A percentile compares a stretch with the other conserved stretches of the same genome.
Evolutionary conservation across 345 rosid genomes (phyloP).

Genomic region (Rhodamnia argentea): DNA sequence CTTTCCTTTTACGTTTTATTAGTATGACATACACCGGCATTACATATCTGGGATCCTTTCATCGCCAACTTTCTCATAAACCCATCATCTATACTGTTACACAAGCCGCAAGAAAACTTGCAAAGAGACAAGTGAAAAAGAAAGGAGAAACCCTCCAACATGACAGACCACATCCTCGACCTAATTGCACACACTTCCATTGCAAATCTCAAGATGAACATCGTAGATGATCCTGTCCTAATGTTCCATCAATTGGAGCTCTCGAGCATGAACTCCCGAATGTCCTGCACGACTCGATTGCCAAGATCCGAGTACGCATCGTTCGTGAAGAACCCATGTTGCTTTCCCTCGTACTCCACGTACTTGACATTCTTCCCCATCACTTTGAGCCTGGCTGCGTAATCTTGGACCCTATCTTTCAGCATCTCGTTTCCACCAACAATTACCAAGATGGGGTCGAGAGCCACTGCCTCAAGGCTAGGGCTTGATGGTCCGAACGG

Average conservation of each 20-base stretch:
- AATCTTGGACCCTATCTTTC: constrained; percentile 63
- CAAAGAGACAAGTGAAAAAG: neutral
- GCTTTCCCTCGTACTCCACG: constrained; percentile 46
- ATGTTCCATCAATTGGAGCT: constrained; percentile 1
- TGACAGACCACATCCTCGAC: neutral
- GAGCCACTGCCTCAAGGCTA: constrained; percentile 21
- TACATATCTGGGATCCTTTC: neutral
- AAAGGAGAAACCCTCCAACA: neutral
- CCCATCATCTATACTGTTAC: neutral
- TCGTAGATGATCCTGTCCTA: neutral
- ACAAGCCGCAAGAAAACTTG: neutral
- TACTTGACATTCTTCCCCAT: constrained; percentile 50
- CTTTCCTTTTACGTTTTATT: neutral
- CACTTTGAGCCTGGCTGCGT: constrained; percentile 39
- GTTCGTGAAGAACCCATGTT: constrained; percentile 64
- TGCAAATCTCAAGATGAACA: neutral
- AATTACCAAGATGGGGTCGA: constrained; percentile 59
- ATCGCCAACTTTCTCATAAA: neutral
- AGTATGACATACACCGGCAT: neutral
- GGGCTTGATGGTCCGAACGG: constrained; percentile 70
- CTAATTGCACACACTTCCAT: neutral
- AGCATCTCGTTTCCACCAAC: constrained; percentile 54
- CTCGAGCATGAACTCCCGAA: constrained; percentile 30
- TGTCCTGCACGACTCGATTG: constrained; percentile 19
- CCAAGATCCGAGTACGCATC: constrained; percentile 42